These are phyloP conservation scores for Penicillium coffeae DNA, from an alignment of 495 filamentous ascomycete genomes.

Conservation along the genomic window DNA sequence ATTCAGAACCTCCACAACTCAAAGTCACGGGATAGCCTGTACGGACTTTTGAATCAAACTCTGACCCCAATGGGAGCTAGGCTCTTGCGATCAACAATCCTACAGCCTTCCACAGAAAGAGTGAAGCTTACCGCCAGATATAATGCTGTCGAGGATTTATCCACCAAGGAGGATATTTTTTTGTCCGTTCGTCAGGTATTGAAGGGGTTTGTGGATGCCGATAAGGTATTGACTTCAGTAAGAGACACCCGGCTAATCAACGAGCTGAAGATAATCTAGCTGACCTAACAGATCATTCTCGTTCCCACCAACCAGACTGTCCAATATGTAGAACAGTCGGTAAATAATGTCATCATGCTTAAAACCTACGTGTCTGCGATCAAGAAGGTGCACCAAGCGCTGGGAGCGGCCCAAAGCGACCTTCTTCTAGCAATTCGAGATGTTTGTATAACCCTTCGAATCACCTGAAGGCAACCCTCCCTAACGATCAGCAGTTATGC, in stretches of 20 bases:
- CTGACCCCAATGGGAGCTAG: conserved; percentile 84
- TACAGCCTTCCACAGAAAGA: conserved; percentile 81
- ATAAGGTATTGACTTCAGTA: conserved; percentile 35
- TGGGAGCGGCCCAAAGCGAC: conserved; percentile 60
- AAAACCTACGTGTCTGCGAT: conserved; percentile 74
- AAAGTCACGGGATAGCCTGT: conserved; percentile 74
- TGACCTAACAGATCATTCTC: conserved; percentile 56
- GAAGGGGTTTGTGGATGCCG: conserved; percentile 61
- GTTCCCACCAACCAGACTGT: conserved; percentile 63
- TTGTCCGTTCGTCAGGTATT: conserved; percentile 69
- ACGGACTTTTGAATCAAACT: conserved; percentile 79
- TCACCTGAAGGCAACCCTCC: too few species aligned
- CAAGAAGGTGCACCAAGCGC: conserved; percentile 60
- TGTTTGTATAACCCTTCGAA: conserved; percentile 33
- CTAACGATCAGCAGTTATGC: conserved; percentile 50
- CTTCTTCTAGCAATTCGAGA: conserved; percentile 63
- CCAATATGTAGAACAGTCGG: conserved; percentile 67
- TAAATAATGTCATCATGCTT: conserved; percentile 84
- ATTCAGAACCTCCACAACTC: conserved; percentile 79
- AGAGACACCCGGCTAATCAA: neutral
- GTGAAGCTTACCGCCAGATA: conserved; percentile 61
- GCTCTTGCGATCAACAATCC: conserved; percentile 72
- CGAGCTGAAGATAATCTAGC: neutral
- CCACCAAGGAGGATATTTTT: conserved; percentile 84
- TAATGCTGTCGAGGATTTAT: conserved; percentile 82